Conservation (phyloP, 1,284 basidiomycete species). For the Heterobasidion parviporum region DNA sequence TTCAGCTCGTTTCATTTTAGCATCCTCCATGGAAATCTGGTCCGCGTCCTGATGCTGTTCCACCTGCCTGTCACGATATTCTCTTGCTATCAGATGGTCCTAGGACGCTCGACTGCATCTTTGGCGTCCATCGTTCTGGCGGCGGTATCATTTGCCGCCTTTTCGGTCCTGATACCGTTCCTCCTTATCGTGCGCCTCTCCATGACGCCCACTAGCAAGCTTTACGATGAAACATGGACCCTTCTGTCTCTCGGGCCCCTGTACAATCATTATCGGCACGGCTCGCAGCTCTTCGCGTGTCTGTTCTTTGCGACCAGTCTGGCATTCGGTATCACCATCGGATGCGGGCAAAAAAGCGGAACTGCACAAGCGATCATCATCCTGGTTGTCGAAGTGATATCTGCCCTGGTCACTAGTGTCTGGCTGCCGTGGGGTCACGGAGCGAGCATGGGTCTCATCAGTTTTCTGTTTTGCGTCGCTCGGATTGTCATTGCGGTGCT, state of each 20-base stretch:
- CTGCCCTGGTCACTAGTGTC: conserved; percentile 79
- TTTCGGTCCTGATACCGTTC: conserved; percentile 75
- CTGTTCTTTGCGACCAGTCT: conserved; percentile 80
- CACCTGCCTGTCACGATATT: conserved; percentile 92
- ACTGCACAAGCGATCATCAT: conserved; percentile 89
- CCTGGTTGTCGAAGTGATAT: conserved; percentile 75
- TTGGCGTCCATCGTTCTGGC: conserved; percentile 60
- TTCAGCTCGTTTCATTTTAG: conserved; percentile 71
- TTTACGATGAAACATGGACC: conserved; percentile 91
- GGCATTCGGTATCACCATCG: conserved; percentile 76
- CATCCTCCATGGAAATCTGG: conserved; percentile 82
- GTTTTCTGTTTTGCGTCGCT: conserved; percentile 85
- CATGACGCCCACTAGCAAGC: conserved; percentile 77
- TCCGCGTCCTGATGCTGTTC: conserved; percentile 85
- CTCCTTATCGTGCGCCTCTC: conserved; percentile 71
- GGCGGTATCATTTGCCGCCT: conserved; percentile 66
- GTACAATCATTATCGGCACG: conserved; percentile 92
- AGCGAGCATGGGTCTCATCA: conserved; percentile 91
- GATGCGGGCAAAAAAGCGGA: conserved; percentile 83
- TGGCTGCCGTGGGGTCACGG: conserved; percentile 97
- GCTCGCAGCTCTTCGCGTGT: conserved; percentile 82
- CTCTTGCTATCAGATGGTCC: conserved; percentile 79
- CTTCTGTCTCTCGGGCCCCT: conserved; percentile 89
- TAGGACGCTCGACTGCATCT: conserved; percentile 42
- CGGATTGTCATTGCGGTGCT: conserved; percentile 87